phyloP scores from a whole-genome alignment of 106 monocot species.

The Gastrodia elata region DNA sequence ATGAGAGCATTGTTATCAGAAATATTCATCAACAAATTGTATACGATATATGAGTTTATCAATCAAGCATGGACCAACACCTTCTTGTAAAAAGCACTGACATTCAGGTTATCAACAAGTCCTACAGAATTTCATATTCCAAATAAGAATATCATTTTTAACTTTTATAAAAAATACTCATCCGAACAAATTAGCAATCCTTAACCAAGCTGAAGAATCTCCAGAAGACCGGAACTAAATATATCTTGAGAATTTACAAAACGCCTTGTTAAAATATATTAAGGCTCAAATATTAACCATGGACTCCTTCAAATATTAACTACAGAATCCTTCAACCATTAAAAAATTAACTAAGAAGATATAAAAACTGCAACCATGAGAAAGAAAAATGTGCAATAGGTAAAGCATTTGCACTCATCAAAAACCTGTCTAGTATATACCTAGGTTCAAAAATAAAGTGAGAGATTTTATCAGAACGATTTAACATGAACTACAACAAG shows the following conservation, averaged over 20 bases:
- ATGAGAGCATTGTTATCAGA: too few species aligned
- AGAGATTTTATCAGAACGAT: conserved; percentile 6
- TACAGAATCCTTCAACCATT: not conserved
- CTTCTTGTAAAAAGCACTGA: too few species aligned
- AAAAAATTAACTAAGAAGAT: too few species aligned
- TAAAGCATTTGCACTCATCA: not conserved
- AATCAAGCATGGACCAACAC: too few species aligned
- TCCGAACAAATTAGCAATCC: not conserved
- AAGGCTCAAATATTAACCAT: not conserved
- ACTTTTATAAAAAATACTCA: not conserved
- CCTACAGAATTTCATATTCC: too few species aligned
- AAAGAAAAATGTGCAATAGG: not conserved
- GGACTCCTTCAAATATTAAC: not conserved
- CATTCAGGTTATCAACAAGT: too few species aligned
- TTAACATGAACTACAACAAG: not conserved
- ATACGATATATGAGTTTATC: too few species aligned
- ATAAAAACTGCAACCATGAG: too few species aligned
- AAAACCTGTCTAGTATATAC: not conserved
- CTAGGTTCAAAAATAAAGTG: not conserved
- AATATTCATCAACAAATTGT: too few species aligned
- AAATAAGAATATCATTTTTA: too few species aligned
- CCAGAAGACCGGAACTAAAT: not conserved
- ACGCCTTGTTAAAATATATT: not conserved
- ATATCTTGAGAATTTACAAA: not conserved
- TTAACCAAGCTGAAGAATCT: not conserved